These are phyloP conservation scores for Sarocladium strictum DNA, from an alignment of 2,329 filamentous ascomycete species.

Conservation along the genomic window DNA sequence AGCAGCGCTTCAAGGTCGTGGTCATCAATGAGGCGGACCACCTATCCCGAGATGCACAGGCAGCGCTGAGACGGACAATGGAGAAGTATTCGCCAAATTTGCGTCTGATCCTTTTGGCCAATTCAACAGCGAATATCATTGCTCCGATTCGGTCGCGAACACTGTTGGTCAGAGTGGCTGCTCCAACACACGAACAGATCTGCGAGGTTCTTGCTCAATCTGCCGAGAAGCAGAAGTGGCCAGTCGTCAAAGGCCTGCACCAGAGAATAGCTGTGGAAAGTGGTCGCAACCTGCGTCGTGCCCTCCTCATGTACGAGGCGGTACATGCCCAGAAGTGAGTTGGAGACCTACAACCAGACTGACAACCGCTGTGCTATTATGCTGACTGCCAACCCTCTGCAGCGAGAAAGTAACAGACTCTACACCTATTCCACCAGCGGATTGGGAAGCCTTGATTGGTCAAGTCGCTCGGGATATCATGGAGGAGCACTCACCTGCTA, in stretches of 20 bases:
- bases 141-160: conserved; percentile 94
- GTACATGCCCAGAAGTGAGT: conserved; percentile 93
- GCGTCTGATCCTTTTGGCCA: conserved; percentile 84
- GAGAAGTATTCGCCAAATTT: conserved; percentile 98
- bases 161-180: conserved; percentile 83
- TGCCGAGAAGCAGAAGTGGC: conserved; percentile 78
- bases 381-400: conserved; percentile 23
- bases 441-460: conserved; percentile 90
- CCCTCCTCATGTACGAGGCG: conserved; percentile 93
- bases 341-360: neutral
- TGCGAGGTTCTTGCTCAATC: conserved; percentile 64
- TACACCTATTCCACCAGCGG: conserved; percentile 87
- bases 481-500: conserved; percentile 82
- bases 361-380: neutral
- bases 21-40: conserved; percentile 99
- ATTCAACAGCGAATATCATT: conserved; percentile 97
- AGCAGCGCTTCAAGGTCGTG: conserved; percentile 94
- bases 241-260: conserved; percentile 69
- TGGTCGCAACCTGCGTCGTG: conserved; percentile 81
- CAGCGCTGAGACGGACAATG: conserved; percentile 91
- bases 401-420: conserved; percentile 87
- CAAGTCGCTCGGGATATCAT: conserved; percentile 92
- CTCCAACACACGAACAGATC: conserved; percentile 81
- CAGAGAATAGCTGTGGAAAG: conserved; percentile 84
- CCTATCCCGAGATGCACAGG: conserved; percentile 88